Base-by-base conservation (phyloP, 129 eudicot species). In the Tanacetum coccineum region DNA sequence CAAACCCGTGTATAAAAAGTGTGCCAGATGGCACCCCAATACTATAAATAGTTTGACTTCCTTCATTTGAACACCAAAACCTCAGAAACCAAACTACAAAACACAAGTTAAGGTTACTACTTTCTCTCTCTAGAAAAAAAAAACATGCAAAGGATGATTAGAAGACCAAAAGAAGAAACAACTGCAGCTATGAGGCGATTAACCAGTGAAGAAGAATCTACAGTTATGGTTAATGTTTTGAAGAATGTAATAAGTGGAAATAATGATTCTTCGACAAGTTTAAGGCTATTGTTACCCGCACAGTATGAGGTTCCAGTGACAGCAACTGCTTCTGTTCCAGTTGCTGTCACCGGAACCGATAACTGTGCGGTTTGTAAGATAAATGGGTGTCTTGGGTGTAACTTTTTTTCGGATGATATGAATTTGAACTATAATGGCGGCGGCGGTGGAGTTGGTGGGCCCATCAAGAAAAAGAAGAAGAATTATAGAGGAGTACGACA, bases 401-500 rank as follows among this genome's bases (percentile, higher is more conserved):
- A 75, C n/a, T 79, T 60, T 70, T 59, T 89, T 73, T 52, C 69
- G 0, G 64, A 71, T 40, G 64, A 53, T 61, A 76, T 76, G 80
- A 69, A 76, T n/a, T 68, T 76, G 47, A 30, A 48, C 3, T 59
- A 30, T 0, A 19, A 13, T 0, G 44, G 56, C 0, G 62, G 74
- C 0, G 54, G 39, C 13, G 71, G 47, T 6, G 20, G 74, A 12
- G 55, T 17, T 0, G 79, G 64, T 10, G 77, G 70, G 40, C 78
- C 70, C 67, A 32, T 58, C 3, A 81, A 55, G 83, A 88, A 76
- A 74, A 89, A 79, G 78, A 88, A 88, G 83, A 88, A 88, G 81
- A 87, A 87, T 66, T 87, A 83, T 83, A 81, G 95, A 71, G 90
- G 95, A 10, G 95, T 87, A 8, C 39, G 95, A 39, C 95, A 87